Conservation (phyloP, 2,329 filamentous ascomycete species). For the Cercospora sp. region DNA sequence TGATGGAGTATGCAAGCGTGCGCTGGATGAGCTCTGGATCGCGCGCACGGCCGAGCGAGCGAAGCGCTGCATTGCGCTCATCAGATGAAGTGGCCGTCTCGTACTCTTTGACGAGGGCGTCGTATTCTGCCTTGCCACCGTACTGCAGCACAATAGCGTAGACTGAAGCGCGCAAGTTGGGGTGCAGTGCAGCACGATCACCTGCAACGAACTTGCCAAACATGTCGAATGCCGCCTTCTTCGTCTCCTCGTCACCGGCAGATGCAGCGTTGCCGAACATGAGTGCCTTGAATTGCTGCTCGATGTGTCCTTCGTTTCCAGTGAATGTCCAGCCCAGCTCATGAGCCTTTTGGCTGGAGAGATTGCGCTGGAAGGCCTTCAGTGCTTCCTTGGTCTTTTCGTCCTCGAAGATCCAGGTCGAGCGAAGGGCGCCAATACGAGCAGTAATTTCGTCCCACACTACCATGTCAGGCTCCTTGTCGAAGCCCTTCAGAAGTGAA, state of each 20-base stretch:
- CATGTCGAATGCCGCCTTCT: constrained; percentile 83
- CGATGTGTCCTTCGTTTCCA: constrained; percentile 80
- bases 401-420: constrained; percentile 88
- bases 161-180: constrained; percentile 84
- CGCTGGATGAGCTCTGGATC: constrained; percentile 77
- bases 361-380: constrained; percentile 77
- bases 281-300: constrained; percentile 92
- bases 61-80: constrained; percentile 88
- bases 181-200: constrained; percentile 79
- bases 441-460: constrained; percentile 92
- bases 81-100: constrained; percentile 74
- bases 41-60: constrained; percentile 75
- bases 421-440: constrained; percentile 74
- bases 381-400: constrained; percentile 70
- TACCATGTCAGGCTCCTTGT: constrained; percentile 79
- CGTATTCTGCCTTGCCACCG: constrained; percentile 84
- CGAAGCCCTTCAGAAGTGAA: constrained; percentile 80
- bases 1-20: constrained; percentile 73
- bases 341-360: constrained; percentile 78
- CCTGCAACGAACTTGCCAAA: constrained; percentile 81
- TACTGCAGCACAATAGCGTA: constrained; percentile 82
- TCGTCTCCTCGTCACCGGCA: constrained; percentile 74
- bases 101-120: constrained; percentile 74
- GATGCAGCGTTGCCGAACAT: constrained; percentile 83
- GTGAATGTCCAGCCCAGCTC: constrained; percentile 86